These are phyloP conservation scores for Solanum clarkiae DNA, from an alignment of 257 asterid species.

Conservation along the genomic window DNA sequence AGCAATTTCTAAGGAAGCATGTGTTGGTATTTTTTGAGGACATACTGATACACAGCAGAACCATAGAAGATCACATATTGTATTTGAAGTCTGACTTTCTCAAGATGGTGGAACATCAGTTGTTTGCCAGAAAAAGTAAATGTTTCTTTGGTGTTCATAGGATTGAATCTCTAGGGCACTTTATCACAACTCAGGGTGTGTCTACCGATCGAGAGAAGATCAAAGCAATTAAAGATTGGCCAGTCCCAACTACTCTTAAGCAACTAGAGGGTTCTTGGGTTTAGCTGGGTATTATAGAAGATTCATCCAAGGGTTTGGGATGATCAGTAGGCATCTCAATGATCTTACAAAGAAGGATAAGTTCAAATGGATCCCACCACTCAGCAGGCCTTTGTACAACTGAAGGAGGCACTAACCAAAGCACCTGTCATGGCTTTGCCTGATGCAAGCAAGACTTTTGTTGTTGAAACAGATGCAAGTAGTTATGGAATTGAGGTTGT, in stretches of 20 bases:
- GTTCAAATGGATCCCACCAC: neutral
- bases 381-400: neutral
- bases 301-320: neutral
- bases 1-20: neutral
- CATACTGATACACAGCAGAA: no score
- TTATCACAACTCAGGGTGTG: neutral
- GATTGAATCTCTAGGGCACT: neutral
- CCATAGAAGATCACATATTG: neutral
- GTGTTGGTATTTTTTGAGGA: neutral
- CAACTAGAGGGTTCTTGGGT: neutral
- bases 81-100: neutral
- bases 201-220: neutral
- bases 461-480: neutral
- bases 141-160: neutral
- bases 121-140: neutral
- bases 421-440: neutral
- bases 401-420: neutral
- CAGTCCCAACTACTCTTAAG: neutral
- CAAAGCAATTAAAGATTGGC: neutral
- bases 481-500: neutral
- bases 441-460: neutral
- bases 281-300: no score
- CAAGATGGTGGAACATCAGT: neutral
- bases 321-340: neutral
- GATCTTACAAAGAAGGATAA: neutral